These are phyloP conservation scores for Gloeostereum incarnatum DNA, from an alignment of 768 basidiomycete species.

Conservation along the genomic window DNA sequence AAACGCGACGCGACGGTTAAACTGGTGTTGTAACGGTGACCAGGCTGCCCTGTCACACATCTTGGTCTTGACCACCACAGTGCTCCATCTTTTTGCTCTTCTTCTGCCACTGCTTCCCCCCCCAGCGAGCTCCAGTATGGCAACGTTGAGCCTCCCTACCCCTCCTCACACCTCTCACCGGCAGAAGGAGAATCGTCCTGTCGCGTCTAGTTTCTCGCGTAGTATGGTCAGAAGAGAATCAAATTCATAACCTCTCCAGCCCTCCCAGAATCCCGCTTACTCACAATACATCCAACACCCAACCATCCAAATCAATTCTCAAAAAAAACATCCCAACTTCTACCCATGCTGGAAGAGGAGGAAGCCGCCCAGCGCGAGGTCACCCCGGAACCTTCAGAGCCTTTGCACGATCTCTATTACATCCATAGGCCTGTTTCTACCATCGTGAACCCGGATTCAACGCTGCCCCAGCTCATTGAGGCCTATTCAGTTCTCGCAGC, in stretches of 20 bases:
- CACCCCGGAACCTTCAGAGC: constrained; percentile 72
- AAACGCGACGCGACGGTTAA: constrained; percentile 3
- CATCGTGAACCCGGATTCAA: constrained; percentile 40
- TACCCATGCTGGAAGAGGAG: constrained; percentile 31
- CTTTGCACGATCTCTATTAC: constrained; percentile 53
- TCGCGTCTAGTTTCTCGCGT: constrained; percentile 26
- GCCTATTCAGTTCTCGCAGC: constrained; percentile 65
- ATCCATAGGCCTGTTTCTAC: constrained; percentile 54
- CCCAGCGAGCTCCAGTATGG: constrained; percentile 5
- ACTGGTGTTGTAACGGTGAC: background rate
- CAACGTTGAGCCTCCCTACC: constrained; percentile 43
- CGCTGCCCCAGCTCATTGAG: constrained; percentile 54
- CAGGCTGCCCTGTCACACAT: background rate
- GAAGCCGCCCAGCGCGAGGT: constrained; percentile 46
- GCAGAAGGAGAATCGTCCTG: constrained; percentile 42
- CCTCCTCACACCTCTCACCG: constrained; percentile 52
- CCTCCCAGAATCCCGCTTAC: constrained; percentile 12
- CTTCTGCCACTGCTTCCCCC: constrained; percentile 8
- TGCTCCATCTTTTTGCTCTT: constrained; percentile 9
- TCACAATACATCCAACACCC: constrained; percentile 15
- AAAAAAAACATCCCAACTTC: constrained; percentile 37
- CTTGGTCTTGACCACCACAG: background rate
- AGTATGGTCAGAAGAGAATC: constrained; percentile 42
- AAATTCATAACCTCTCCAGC: constrained; percentile 31
- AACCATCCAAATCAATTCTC: constrained; percentile 60